Conservation (phyloP, 371 early-diverging fungal species). For the Mortierella sp. region DNA sequence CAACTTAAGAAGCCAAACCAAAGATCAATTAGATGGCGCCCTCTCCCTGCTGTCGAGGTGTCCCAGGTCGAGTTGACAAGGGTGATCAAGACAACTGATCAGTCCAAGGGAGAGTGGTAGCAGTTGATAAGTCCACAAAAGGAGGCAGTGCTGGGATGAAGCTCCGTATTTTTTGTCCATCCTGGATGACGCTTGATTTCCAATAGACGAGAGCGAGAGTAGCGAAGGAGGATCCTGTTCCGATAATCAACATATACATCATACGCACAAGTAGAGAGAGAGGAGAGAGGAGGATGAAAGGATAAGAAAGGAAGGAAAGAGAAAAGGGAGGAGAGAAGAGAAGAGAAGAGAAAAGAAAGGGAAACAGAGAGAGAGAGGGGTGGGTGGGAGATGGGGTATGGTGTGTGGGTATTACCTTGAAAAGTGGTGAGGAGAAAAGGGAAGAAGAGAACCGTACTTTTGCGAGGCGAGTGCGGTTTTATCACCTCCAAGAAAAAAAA, state of each 20-base stretch:
- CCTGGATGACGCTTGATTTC: constrained; percentile 13
- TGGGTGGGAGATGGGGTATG: not conserved
- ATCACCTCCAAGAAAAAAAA: constrained; percentile 17
- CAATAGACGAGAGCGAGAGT: not conserved
- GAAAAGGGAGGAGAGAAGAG: constrained; percentile 3
- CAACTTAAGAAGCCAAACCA: not conserved
- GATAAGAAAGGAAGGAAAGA: constrained; percentile 1
- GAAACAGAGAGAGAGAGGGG: not conserved
- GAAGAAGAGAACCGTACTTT: constrained; percentile 27
- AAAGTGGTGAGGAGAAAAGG: constrained; percentile 48
- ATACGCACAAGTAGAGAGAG: constrained; percentile 7
- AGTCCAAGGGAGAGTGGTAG: not conserved
- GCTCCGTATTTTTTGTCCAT: not conserved
- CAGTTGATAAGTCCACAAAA: not conserved
- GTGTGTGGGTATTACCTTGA: constrained; percentile 29
- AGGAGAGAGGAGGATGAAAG: not conserved
- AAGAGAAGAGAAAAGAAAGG: not conserved
- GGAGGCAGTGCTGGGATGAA: not conserved
- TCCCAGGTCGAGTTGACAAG: not conserved
- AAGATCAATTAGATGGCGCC: not conserved
- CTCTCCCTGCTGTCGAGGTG: not conserved
- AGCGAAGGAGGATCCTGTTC: constrained; percentile 12
- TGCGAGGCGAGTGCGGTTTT: constrained; percentile 13
- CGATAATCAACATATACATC: not conserved
- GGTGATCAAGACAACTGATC: not conserved